Conservation (phyloP, 192 early-diverging fungal species). For the Linderina pennispora region DNA sequence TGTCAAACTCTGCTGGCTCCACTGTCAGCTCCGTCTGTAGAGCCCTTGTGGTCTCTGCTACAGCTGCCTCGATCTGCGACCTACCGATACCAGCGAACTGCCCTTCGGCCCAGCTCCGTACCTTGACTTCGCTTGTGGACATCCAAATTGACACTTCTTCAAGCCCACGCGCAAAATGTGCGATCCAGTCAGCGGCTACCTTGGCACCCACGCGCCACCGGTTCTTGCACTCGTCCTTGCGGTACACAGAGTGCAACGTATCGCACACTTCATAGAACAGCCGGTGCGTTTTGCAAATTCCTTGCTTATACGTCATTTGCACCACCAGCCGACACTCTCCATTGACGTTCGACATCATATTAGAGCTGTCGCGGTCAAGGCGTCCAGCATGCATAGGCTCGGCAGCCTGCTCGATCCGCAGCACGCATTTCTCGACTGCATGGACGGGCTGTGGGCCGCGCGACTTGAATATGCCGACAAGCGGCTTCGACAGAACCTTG, state of each 20-base stretch:
- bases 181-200: constrained; percentile 34
- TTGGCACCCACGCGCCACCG: constrained; percentile 37
- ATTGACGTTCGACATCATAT: neutral
- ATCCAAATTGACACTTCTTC: constrained; percentile 46
- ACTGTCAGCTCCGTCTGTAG: constrained; percentile 39
- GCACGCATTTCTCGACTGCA: constrained; percentile 23
- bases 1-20: constrained; percentile 41
- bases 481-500: constrained; percentile 31
- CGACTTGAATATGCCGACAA: constrained; percentile 35
- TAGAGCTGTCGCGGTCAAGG: too few species aligned
- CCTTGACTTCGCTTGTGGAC: constrained; percentile 11
- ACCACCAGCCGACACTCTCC: constrained; percentile 40
- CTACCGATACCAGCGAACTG: constrained; percentile 7
- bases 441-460: constrained; percentile 15
- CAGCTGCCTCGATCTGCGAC: constrained; percentile 14
- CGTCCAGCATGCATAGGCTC: constrained; percentile 7
- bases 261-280: constrained; percentile 45
- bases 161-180: constrained; percentile 39
- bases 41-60: constrained; percentile 19
- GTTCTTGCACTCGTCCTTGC: constrained; percentile 33
- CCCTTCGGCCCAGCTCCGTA: constrained; percentile 38
- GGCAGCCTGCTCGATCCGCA: constrained; percentile 29
- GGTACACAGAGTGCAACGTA: constrained; percentile 31
- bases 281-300: constrained; percentile 39
- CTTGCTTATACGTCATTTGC: constrained; percentile 33